Conservation (phyloP, 2,329 filamentous ascomycete species). For the Aulographum hederae region DNA sequence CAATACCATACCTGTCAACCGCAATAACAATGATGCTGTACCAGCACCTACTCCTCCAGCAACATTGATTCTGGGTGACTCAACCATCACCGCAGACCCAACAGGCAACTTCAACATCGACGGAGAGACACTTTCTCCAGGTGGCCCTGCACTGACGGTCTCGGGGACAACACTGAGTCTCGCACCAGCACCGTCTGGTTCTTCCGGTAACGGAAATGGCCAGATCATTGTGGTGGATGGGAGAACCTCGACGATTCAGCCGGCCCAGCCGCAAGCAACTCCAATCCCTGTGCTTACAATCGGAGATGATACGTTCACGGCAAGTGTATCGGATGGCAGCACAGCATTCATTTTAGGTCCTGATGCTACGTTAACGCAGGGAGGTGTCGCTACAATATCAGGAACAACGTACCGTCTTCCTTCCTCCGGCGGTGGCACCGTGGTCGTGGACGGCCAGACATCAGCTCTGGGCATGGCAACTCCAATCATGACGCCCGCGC, state of each 20-base stretch:
- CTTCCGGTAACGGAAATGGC: no score
- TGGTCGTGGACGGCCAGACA: conserved; percentile 4
- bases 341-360: not conserved
- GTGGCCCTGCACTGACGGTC: conserved; percentile 10
- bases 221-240: conserved; percentile 16
- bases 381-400: conserved; percentile 15
- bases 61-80: conserved; percentile 3
- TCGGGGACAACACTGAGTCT: conserved; percentile 14
- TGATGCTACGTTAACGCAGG: conserved; percentile 13
- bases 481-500: conserved; percentile 6
- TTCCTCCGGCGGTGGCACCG: not conserved
- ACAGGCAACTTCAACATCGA: conserved; percentile 4
- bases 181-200: conserved; percentile 5
- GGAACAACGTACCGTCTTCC: not conserved
- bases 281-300: conserved; percentile 2
- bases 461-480: conserved; percentile 5
- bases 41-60: not conserved
- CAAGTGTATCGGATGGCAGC: not conserved
- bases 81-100: conserved; percentile 4
- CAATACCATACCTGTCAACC: not conserved
- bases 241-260: conserved; percentile 6
- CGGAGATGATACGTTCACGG: conserved; percentile 4
- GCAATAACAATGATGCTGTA: not conserved
- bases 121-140: conserved; percentile 4
- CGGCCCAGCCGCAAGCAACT: not conserved